Evolutionary conservation across 2,329 filamentous ascomycete species (phyloP), one percentile per base, ranked within the genome.

Genomic region (Cladosporium sp.): DNA sequence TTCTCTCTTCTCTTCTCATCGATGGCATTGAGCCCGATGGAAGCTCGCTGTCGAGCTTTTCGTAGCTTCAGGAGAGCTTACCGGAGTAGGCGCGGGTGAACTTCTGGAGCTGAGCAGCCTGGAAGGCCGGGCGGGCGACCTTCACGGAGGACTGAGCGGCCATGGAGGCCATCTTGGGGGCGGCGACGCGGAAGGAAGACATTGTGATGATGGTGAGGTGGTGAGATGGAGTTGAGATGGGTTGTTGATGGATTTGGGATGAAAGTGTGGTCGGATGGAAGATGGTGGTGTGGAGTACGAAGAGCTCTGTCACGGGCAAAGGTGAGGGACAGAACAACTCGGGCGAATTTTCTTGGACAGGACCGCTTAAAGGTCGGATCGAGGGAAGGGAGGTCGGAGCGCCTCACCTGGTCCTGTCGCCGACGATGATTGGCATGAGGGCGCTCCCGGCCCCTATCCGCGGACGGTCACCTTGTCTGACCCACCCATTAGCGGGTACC

Each of bases 141-240:
- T 86, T 88, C 76, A 79, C 75, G 72, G 84, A 82, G 82, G 86
- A 85, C 76, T 67, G 64, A 36, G 85, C 81, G 68, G 71, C 72
- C 70, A 75, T 72, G 71, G 83, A 80, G 74, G 85, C 84, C 79
- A 89, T 80, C 74, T 86, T 83, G 69, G 85, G 84, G 72, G 86
- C 83, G 76, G 88, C 80, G 73, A 89, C 80, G 77, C 86, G 86
- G 73, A 66, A 63, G 44, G 82, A 77, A 74, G 83, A 80, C 86
- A 90, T 90, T 88, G 80, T 82, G 80, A 83, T 75, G 61, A 61
- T 64, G 61, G 66, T 65, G 53, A 58, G 52, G 36, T 49, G 54
- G 20, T 24, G 39, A 41, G 40, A 50, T 50, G 47, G 40, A 51
- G 48, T 51, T 44, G 48, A 44, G 37, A 48, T 48, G 55, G n/a